Conservation (phyloP, 768 basidiomycete genomes). For the Phylloporus sp. region DNA sequence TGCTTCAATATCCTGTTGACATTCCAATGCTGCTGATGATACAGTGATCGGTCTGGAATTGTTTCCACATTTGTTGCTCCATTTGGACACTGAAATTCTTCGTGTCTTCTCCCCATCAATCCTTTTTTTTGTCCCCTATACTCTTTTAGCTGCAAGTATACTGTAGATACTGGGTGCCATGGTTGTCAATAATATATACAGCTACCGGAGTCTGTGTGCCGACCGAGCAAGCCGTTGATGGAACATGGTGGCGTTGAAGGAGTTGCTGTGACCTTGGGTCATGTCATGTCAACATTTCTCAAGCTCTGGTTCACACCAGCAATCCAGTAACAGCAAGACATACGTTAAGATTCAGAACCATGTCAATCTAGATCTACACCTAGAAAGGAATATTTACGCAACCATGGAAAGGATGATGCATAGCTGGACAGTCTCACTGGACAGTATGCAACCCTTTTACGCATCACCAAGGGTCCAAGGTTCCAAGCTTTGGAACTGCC, state of each 20-base stretch:
- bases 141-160: not conserved
- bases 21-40: constrained; percentile 4
- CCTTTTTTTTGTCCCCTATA: not conserved
- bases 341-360: not conserved
- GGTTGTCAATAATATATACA: no score
- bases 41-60: not conserved
- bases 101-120: not conserved
- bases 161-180: not conserved
- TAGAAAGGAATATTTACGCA: not conserved
- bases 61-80: not conserved
- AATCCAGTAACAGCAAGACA: not conserved
- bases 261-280: no score
- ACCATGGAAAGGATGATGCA: no score
- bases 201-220: no score
- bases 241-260: no score
- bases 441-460: constrained; percentile 21
- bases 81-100: not conserved
- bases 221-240: no score
- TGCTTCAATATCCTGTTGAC: not conserved
- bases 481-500: constrained; percentile 71
- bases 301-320: not conserved
- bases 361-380: not conserved
- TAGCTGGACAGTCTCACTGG: not conserved
- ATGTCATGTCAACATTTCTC: no score
- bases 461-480: constrained; percentile 62